Percentiles rank a stretch among this genome's conserved stretches.
Evolutionary conservation across 805 yeast species (phyloP).

Genomic region (Hyphopichia homilentoma): DNA sequence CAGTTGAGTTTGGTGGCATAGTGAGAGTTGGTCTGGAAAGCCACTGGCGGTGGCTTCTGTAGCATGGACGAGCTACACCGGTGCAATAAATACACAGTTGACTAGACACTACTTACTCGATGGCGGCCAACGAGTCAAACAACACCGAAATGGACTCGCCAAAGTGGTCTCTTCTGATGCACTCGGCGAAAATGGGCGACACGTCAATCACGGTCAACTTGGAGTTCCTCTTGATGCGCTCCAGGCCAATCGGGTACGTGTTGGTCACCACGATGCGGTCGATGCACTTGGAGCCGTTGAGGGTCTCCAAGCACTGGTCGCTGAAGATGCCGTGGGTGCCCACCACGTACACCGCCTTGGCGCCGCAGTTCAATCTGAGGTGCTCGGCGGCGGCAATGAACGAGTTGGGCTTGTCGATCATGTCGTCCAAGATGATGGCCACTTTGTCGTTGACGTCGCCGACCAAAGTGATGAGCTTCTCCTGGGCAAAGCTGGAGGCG

Average conservation of each 20-base stretch:
- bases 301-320: slow-evolving; percentile 76
- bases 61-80: too few species aligned
- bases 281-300: slow-evolving; percentile 75
- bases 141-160: slow-evolving; percentile 95
- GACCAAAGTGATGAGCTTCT: slow-evolving; percentile 90
- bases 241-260: slow-evolving; percentile 84
- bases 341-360: slow-evolving; percentile 80
- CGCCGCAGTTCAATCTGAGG: slow-evolving; percentile 93
- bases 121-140: slow-evolving; percentile 78
- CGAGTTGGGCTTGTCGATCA: slow-evolving; percentile 93
- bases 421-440: slow-evolving; percentile 92
- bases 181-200: slow-evolving; percentile 93
- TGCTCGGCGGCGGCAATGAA: slow-evolving; percentile 98
- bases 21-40: too few species aligned
- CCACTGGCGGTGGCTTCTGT: too few species aligned
- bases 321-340: slow-evolving; percentile 97
- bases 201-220: slow-evolving; percentile 89
- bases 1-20: too few species aligned
- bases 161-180: slow-evolving; percentile 97
- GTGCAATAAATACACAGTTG: too few species aligned
- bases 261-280: slow-evolving; percentile 94
- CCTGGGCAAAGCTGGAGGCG: slow-evolving; percentile 56
- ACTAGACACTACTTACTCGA: too few species aligned
- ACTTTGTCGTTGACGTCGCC: slow-evolving; percentile 92
- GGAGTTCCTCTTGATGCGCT: slow-evolving; percentile 50